Evolutionary conservation across 1,284 basidiomycete genomes (phyloP).

Genomic region (Puccinia triticina): DNA sequence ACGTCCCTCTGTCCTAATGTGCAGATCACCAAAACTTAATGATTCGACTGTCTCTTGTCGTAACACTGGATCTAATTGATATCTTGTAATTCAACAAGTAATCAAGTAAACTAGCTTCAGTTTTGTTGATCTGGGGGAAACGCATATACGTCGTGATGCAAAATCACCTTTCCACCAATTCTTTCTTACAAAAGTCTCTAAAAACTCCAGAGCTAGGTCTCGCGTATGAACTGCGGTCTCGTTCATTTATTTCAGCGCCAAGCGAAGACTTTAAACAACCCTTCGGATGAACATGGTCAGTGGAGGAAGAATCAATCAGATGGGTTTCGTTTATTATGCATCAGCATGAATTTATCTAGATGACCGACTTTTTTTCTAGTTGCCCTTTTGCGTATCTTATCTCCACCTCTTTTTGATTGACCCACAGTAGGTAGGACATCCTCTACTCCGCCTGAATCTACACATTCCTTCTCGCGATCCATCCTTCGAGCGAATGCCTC

Average conservation of each 20-base stretch:
- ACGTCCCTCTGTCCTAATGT: conserved; percentile 36
- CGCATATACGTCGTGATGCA: neutral
- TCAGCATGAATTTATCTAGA: neutral
- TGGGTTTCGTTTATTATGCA: neutral
- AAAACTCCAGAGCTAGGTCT: conserved; percentile 41
- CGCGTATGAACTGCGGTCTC: conserved; percentile 47
- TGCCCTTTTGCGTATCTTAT: conserved; percentile 28
- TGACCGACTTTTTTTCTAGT: conserved; percentile 35
- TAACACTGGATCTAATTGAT: conserved; percentile 30
- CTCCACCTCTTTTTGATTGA: conserved; percentile 34
- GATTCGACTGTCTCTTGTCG: conserved; percentile 31
- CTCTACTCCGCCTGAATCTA: conserved; percentile 39
- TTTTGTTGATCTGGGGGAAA: neutral
- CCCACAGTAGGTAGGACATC: conserved; percentile 39
- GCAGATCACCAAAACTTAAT: conserved; percentile 26
- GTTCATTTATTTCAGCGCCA: conserved; percentile 44
- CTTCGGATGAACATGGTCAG: neutral
- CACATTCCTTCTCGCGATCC: conserved; percentile 39
- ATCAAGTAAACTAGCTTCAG: neutral
- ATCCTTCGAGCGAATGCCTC: conserved; percentile 41
- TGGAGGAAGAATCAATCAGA: neutral
- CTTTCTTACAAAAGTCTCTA: conserved; percentile 37
- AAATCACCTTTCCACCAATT: conserved; percentile 41
- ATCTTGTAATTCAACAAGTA: neutral
- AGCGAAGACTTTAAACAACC: conserved; percentile 31